Base-by-base conservation (phyloP, 768 basidiomycete species). In the Collybiopsis luxurians region DNA sequence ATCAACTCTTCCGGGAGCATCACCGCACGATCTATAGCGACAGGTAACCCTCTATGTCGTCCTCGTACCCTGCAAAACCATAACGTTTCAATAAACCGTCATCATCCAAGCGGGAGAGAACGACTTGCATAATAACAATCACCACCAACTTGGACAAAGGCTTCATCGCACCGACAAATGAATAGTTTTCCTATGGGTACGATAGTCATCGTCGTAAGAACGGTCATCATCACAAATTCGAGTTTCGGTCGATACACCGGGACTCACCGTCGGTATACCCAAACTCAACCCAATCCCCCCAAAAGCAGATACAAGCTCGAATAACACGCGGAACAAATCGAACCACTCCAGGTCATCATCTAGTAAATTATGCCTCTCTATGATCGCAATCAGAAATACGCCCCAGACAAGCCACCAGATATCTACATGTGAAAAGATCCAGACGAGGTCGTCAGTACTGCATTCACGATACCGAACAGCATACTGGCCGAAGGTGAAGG, bases 391-490 rank as follows among this genome's bases (percentile, higher is more conserved):
- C 13, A 87, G 63, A 71, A 89, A 89, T 2, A 93, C 77, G 1
- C 80, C 88, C 69, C 84, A 83, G 0, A 83, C 85, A 7, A 92
- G 77, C 89, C 88, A 90, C 90, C 90, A 91, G 50, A 90, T 85
- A 66, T 91, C 89, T 77, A 78, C 38, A 15, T 13, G 24, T 45
- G 24, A 23, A 13, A 13, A 13, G 10, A 43, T n/a, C n/a, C n/a
- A n/a, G n/a, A n/a, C n/a, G n/a, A n/a, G n/a, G n/a, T n/a, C n/a
- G n/a, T n/a, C n/a, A n/a, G n/a, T n/a, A n/a, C n/a, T n/a, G n/a
- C n/a, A n/a, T n/a, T n/a, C n/a, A n/a, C n/a, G n/a, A n/a, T n/a
- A n/a, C n/a, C n/a, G n/a, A n/a, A n/a, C n/a, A n/a, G n/a, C n/a
- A n/a, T n/a, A n/a, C n/a, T n/a, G n/a, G n/a, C n/a, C n/a, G n/a